phyloP scores from a whole-genome alignment of 1,284 basidiomycete genomes.

The Tilletia horrida region DNA sequence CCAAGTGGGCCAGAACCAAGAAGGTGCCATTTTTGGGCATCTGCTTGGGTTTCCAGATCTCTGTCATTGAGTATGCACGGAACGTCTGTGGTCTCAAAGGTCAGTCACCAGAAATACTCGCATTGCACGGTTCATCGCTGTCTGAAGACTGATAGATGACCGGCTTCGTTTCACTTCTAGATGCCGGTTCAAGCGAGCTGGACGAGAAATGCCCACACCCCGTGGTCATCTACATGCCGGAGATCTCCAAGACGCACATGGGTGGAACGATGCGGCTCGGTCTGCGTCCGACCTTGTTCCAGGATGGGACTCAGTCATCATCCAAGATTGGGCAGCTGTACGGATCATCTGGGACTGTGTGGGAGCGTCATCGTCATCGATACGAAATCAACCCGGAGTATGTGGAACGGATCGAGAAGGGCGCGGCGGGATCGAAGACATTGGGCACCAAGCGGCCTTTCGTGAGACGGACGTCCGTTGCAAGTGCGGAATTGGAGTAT shows the following conservation, averaged over 20 bases:
- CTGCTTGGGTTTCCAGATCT: constrained; percentile 96
- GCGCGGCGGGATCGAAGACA: not conserved
- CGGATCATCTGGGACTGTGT: constrained; percentile 76
- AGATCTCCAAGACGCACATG: constrained; percentile 95
- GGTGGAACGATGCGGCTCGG: constrained; percentile 98
- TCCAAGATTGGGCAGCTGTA: constrained; percentile 73
- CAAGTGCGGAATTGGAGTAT: constrained; percentile 8
- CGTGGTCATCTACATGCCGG: constrained; percentile 95
- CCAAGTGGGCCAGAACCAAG: constrained; percentile 93
- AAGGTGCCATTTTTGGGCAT: constrained; percentile 93
- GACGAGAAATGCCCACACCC: constrained; percentile 64
- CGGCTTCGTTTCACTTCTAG: constrained; percentile 56
- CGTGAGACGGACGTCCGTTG: not conserved
- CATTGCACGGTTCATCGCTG: too few relatives aligned
- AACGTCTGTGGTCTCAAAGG: constrained; percentile 69
- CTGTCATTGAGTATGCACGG: constrained; percentile 90
- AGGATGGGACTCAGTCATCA: constrained; percentile 59
- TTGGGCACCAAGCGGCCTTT: constrained; percentile 24
- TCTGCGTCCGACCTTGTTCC: constrained; percentile 87
- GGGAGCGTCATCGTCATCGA: constrained; percentile 95
- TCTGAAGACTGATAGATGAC: too few relatives aligned
- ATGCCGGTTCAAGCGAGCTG: constrained; percentile 86
- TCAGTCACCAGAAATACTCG: not conserved
- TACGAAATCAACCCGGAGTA: constrained; percentile 94
- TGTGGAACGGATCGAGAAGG: constrained; percentile 67